Evolutionary conservation across 2,329 filamentous ascomycete species (phyloP), one percentile per base, ranked within the genome.

Genomic region (Pezicula carpinea): DNA sequence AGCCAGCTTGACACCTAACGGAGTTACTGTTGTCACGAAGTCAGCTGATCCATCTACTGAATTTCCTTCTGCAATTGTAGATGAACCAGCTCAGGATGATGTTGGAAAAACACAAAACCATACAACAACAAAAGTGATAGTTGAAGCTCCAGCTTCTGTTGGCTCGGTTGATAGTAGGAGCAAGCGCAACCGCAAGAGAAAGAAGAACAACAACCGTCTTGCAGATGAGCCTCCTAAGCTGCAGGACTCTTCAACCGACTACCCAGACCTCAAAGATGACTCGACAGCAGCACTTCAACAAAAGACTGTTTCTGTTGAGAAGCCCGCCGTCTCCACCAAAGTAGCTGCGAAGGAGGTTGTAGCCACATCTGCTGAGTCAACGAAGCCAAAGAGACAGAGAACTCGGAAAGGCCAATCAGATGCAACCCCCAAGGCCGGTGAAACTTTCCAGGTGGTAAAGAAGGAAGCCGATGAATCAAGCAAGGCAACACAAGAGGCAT

Each of bases 191-290:
- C 48, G 55, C 18, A 59, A 52, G 40, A 54, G 52, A 39, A 53
- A 52, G 5, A 52, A 53, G 38, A 59, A 59, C 18, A 50, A 56
- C 14, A 60, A 60, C 39, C 43, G 47, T 13, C 46, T 58, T 33
- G 3, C 46, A 4, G 47, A 53, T 4, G 40, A 21, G 21, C 26
- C 38, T n/a, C 38, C 38, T 11, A 40, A 23, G 19, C 22, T 40
- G 3, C 38, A 40, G 18, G 22, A 21, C 13, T 18, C 38, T 29
- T 40, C 22, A 3, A 17, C 10, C n/a, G 23, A 23, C 21, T 41
- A 33, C 11, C 17, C 15, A 23, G 40, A 49, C 21, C 5, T 11
- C 7, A 43, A 47, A 29, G 19, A 26, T 38, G n/a, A 6, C 22
- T 10, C 17, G 22, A 34, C 19, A 6, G 40, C 18, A 6, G 11